phyloP scores from a whole-genome alignment of 2,329 filamentous ascomycete species.

The Aaosphaeria arxii region DNA sequence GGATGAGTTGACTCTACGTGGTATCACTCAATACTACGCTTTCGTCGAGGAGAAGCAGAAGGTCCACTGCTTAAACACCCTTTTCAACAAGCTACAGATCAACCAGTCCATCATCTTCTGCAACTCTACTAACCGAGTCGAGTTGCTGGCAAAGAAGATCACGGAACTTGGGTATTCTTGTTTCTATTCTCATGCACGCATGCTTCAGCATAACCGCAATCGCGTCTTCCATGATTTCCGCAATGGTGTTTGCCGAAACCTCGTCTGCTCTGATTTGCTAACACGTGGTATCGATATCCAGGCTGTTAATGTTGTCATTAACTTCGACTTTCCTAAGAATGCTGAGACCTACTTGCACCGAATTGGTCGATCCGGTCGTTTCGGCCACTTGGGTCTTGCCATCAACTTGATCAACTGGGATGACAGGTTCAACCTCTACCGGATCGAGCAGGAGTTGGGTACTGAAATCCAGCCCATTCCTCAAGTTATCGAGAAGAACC shows the following conservation, averaged over 20 bases:
- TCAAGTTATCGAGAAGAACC: conserved; percentile 88
- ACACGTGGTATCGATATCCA: conserved; percentile 99
- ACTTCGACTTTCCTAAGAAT: conserved; percentile 99
- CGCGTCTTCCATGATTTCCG: conserved; percentile 99
- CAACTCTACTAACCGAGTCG: conserved; percentile 97
- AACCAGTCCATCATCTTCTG: conserved; percentile 99
- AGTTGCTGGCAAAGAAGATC: conserved; percentile 97
- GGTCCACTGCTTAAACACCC: conserved; percentile 96
- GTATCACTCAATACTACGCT: conserved; percentile 98
- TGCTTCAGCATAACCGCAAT: conserved; percentile 95
- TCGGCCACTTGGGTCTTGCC: conserved; percentile 92
- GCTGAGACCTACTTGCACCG: conserved; percentile 98
- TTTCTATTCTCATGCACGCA: conserved; percentile 98
- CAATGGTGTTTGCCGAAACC: conserved; percentile 94
- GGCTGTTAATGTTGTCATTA: conserved; percentile 99
- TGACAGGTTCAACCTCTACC: conserved; percentile 97
- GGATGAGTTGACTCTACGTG: conserved; percentile 96
- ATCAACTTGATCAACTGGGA: conserved; percentile 99
- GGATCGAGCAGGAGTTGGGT: conserved; percentile 94
- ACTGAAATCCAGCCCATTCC: conserved; percentile 99
- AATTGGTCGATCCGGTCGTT: conserved; percentile 95
- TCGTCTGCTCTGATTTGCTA: conserved; percentile 95
- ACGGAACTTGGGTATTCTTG: conserved; percentile 98
- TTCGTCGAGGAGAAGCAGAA: conserved; percentile 99
- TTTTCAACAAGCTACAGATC: conserved; percentile 98